These are phyloP conservation scores for Cutaneotrichosporon cyanovorans DNA, from an alignment of 1,284 basidiomycete genomes.

Conservation along the genomic window DNA sequence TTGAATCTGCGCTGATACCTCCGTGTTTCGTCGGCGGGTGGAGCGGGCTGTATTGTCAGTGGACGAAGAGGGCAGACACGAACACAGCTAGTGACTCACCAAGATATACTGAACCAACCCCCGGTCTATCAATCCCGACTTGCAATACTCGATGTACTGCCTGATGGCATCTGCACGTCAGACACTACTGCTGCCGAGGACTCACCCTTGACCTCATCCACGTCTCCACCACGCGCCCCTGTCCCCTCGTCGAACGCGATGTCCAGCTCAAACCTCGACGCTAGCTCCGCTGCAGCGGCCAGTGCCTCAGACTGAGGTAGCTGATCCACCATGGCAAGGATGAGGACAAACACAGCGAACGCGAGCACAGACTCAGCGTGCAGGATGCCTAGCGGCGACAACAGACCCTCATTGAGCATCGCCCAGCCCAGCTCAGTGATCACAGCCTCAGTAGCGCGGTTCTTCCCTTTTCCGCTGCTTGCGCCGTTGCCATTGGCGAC, in stretches of 20 bases:
- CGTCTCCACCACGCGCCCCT: constrained; percentile 17
- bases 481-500: constrained; percentile 4
- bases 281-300: constrained; percentile 22
- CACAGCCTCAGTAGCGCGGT: constrained; percentile 17
- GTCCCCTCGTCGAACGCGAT: constrained; percentile 12
- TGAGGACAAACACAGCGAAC: constrained; percentile 21
- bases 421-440: constrained; percentile 25
- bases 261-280: constrained; percentile 24
- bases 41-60: not conserved
- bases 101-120: constrained; percentile 3
- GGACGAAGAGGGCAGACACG: too few species aligned
- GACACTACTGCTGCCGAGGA: not conserved
- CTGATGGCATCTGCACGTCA: constrained; percentile 9
- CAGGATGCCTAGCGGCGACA: constrained; percentile 26
- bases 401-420: constrained; percentile 24
- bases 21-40: too few species aligned
- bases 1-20: constrained; percentile 7
- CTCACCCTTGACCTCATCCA: constrained; percentile 22
- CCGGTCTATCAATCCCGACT: constrained; percentile 10
- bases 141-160: constrained; percentile 13
- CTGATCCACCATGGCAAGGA: constrained; percentile 21
- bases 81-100: not conserved
- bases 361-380: constrained; percentile 25
- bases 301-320: constrained; percentile 18
- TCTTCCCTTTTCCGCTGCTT: constrained; percentile 10